Evolutionary conservation across 2,329 filamentous ascomycete genomes (phyloP).

Genomic region (Penicillium sp.): DNA sequence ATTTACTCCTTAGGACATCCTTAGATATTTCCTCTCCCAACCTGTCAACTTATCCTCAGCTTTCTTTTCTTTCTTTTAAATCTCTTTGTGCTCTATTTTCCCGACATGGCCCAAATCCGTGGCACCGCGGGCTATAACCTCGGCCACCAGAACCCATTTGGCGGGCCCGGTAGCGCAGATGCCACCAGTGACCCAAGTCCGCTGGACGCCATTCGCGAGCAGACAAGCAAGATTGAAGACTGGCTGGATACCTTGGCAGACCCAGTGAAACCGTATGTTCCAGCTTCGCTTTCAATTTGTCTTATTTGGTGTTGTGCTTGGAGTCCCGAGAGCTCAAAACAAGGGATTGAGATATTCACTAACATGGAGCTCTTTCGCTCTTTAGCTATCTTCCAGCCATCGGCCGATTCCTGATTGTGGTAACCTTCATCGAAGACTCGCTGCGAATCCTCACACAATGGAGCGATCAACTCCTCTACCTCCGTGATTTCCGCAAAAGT

Average conservation of each 20-base stretch:
- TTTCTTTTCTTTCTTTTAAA: slow-evolving; percentile 6
- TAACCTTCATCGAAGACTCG: slow-evolving; percentile 96
- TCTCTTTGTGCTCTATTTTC: background rate
- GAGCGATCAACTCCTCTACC: slow-evolving; percentile 88
- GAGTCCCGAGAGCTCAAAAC: slow-evolving; percentile 9
- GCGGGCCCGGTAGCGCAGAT: slow-evolving; percentile 58
- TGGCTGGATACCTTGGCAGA: slow-evolving; percentile 81
- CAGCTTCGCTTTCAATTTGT: background rate
- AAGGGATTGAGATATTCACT: slow-evolving; percentile 25
- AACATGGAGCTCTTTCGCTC: slow-evolving; percentile 31
- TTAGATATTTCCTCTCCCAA: slow-evolving; percentile 11
- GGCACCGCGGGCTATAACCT: slow-evolving; percentile 80
- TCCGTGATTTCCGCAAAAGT: slow-evolving; percentile 92
- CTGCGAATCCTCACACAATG: slow-evolving; percentile 97
- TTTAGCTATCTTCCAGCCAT: slow-evolving; percentile 85
- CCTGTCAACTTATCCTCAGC: background rate
- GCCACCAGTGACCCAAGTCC: slow-evolving; percentile 69
- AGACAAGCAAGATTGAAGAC: slow-evolving; percentile 99
- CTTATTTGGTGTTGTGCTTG: background rate
- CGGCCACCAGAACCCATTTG: slow-evolving; percentile 71
- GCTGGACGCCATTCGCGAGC: slow-evolving; percentile 84
- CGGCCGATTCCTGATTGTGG: slow-evolving; percentile 95
- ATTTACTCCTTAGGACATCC: slow-evolving; percentile 17
- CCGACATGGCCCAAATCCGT: slow-evolving; percentile 54
- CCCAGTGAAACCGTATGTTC: slow-evolving; percentile 89